A percentile compares a stretch with the other conserved stretches of the same genome.
These are phyloP conservation scores for Pseudisothecium myosuroides DNA, from an alignment of 225 moss, liverwort and hornwort species.

Conservation along the genomic window DNA sequence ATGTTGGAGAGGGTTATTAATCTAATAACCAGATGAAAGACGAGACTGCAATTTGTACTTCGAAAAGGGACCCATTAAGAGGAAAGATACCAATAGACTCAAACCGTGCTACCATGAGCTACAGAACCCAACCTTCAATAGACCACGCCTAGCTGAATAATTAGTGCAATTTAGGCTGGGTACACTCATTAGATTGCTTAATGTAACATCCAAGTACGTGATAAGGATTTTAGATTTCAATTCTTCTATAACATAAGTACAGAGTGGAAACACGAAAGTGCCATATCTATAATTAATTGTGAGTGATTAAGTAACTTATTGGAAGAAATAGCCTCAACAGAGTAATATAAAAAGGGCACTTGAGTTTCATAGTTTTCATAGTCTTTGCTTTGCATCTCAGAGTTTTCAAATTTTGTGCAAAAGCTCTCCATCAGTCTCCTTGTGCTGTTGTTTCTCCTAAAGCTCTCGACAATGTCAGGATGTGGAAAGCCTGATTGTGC, in stretches of 20 bases:
- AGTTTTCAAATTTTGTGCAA: neutral
- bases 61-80: neutral
- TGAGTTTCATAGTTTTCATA: neutral
- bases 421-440: neutral
- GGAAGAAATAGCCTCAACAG: neutral
- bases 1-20: neutral
- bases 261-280: neutral
- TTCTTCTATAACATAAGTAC: neutral
- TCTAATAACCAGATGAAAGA: neutral
- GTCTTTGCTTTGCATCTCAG: neutral
- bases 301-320: neutral
- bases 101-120: neutral
- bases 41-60: neutral
- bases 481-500: neutral
- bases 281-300: too few relatives aligned
- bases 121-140: neutral
- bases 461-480: conserved; percentile 2
- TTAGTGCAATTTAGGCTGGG: neutral
- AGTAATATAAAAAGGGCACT: neutral
- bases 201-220: neutral
- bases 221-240: neutral
- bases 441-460: neutral
- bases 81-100: neutral
- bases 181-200: neutral
- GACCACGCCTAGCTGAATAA: neutral